Evolutionary conservation across 1,139 yeast genomes (phyloP).

Genomic region (Yamadazyma taylorii): DNA sequence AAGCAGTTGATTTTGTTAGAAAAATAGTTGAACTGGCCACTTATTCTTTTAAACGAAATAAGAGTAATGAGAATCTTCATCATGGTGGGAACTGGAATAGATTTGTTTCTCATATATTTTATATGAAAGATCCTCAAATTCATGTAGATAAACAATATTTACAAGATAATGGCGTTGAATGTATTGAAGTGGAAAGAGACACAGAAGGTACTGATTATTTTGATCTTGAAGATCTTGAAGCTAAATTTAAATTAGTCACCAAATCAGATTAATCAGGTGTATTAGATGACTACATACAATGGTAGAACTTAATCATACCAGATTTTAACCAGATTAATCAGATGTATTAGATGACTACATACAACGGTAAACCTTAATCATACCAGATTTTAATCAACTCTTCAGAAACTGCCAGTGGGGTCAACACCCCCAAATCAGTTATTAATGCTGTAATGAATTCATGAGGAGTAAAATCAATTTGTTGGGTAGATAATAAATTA

Average conservation of each 20-base stretch:
- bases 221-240: conserved; percentile 40
- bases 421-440: conserved; percentile 93
- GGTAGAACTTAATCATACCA: no score
- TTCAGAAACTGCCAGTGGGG: conserved; percentile 97
- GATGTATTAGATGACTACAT: no score
- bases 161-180: conserved; percentile 41
- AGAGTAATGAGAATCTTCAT: conserved; percentile 9
- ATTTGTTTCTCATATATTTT: conserved; percentile 58
- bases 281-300: no score
- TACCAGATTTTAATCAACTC: conserved; percentile 98
- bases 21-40: conserved; percentile 53
- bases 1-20: conserved; percentile 57
- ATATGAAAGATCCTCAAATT: conserved; percentile 48
- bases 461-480: conserved; percentile 92
- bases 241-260: conserved; percentile 19
- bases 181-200: conserved; percentile 43
- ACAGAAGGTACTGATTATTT: conserved; percentile 25
- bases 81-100: conserved; percentile 31
- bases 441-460: conserved; percentile 93
- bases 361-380: no score
- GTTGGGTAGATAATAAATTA: conserved; percentile 35
- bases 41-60: conserved; percentile 29
- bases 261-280: background rate
- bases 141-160: conserved; percentile 44
- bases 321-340: no score